Evolutionary conservation across 352 stramenopile species (phyloP).

Genomic region (Thraustochytrium sp.): DNA sequence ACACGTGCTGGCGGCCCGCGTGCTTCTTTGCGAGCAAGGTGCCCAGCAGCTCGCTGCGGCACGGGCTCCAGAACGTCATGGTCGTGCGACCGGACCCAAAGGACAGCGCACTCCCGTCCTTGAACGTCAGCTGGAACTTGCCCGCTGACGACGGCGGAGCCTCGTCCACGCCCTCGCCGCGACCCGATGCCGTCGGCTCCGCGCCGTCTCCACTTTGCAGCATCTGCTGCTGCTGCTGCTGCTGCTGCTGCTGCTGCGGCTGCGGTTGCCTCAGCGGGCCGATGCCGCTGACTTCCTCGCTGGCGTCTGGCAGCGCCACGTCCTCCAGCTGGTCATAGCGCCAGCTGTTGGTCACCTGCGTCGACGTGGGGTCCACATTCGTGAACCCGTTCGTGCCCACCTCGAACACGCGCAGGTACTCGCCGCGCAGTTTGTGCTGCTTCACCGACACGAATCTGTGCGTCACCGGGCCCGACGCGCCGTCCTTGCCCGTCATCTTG

Average conservation of each 20-base stretch:
- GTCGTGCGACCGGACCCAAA: not conserved
- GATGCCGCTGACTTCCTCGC: not conserved
- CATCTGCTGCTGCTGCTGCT: too few relatives aligned
- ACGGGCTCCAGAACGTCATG: conserved; percentile 27
- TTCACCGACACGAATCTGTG: conserved; percentile 26
- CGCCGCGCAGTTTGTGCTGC: conserved; percentile 39
- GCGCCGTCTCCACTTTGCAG: too few relatives aligned
- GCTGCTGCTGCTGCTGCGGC: too few relatives aligned
- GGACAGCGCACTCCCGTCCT: not conserved
- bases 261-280: not conserved
- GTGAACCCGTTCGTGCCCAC: conserved; percentile 8
- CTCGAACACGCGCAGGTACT: conserved; percentile 35
- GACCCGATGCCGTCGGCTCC: too few relatives aligned
- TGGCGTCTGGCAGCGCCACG: not conserved
- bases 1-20: not conserved
- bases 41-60: conserved; percentile 15
- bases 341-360: conserved; percentile 25
- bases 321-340: conserved; percentile 29
- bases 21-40: conserved; percentile 29
- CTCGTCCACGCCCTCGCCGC: not conserved
- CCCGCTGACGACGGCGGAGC: not conserved
- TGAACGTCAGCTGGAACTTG: not conserved
- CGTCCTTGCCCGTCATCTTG: not conserved
- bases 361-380: not conserved
- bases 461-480: not conserved